Evolutionary conservation across 2,329 filamentous ascomycete genomes (phyloP).

Genomic region (Aspergillus clavatus): DNA sequence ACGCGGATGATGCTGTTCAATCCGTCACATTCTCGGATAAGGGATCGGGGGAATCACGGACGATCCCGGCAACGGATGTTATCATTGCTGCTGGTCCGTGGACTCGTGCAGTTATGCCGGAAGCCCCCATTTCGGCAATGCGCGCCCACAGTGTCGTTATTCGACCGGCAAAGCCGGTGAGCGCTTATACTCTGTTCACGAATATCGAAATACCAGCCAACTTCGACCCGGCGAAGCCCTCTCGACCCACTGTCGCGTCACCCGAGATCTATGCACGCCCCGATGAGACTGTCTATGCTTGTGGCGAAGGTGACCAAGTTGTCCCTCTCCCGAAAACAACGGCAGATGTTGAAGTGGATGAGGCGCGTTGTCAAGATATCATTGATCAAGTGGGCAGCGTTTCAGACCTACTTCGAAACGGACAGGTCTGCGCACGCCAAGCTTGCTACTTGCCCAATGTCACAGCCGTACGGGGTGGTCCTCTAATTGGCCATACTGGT

Average conservation of each 20-base stretch:
- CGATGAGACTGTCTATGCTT: constrained; percentile 86
- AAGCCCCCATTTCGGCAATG: constrained; percentile 55
- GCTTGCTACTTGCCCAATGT: constrained; percentile 91
- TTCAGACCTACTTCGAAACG: constrained; percentile 56
- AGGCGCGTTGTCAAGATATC: constrained; percentile 75
- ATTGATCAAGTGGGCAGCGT: constrained; percentile 65
- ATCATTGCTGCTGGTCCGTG: constrained; percentile 60
- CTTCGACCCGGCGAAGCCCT: constrained; percentile 48
- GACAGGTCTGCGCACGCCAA: constrained; percentile 69
- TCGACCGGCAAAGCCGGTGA: constrained; percentile 49
- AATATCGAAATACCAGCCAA: constrained; percentile 68
- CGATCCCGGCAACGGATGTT: constrained; percentile 55
- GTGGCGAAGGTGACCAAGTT: constrained; percentile 76
- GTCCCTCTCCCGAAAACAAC: constrained; percentile 71
- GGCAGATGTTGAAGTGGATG: constrained; percentile 71
- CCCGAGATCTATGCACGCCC: constrained; percentile 94
- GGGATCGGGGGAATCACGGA: constrained; percentile 44
- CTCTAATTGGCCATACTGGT: constrained; percentile 71
- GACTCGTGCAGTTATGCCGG: constrained; percentile 51
- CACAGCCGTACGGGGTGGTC: constrained; percentile 53
- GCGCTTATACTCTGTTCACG: constrained; percentile 62
- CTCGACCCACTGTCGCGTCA: constrained; percentile 60
- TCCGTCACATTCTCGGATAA: constrained; percentile 61
- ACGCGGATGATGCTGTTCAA: constrained; percentile 49
- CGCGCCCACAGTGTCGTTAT: constrained; percentile 62